Percentiles rank a stretch among this genome's conserved stretches.
Conservation (phyloP, 2,329 filamentous ascomycete species). For the Raffaelea deltoideospora region DNA sequence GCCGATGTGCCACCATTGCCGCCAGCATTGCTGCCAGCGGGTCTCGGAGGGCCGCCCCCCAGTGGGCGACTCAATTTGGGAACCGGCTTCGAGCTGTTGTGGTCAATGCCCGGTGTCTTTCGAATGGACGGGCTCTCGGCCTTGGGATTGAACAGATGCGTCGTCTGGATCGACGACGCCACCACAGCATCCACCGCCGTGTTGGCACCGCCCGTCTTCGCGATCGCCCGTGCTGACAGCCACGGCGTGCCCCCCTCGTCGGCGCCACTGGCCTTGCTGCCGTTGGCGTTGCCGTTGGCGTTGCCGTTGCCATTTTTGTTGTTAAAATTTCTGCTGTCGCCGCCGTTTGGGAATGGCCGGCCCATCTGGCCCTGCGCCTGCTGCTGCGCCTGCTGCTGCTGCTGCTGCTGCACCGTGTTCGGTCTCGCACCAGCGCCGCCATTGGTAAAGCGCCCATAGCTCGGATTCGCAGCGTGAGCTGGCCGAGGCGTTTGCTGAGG, state of each 20-base stretch:
- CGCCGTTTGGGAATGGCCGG: not conserved
- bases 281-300: slow-evolving; percentile 5
- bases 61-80: slow-evolving; percentile 27
- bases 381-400: slow-evolving; percentile 5
- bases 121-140: slow-evolving; percentile 72
- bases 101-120: slow-evolving; percentile 78
- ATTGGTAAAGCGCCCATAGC: too few species aligned
- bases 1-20: too few species aligned
- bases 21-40: too few species aligned
- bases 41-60: too few species aligned
- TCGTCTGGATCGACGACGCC: slow-evolving; percentile 25
- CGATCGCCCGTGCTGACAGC: slow-evolving; percentile 54
- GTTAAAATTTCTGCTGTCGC: not conserved
- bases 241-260: slow-evolving; percentile 39
- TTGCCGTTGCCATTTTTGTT: not conserved
- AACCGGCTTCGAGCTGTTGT: slow-evolving; percentile 60
- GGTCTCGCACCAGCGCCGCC: too few species aligned
- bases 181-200: too few species aligned
- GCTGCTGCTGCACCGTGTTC: too few species aligned
- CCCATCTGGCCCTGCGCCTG: not conserved
- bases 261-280: not conserved
- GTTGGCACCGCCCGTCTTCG: slow-evolving; percentile 35
- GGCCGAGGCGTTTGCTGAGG: slow-evolving; percentile 8
- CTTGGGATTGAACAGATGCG: slow-evolving; percentile 54
- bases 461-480: too few species aligned